Evolutionary conservation across 768 basidiomycete genomes (phyloP).

Genomic region (Suillus occidentalis): DNA sequence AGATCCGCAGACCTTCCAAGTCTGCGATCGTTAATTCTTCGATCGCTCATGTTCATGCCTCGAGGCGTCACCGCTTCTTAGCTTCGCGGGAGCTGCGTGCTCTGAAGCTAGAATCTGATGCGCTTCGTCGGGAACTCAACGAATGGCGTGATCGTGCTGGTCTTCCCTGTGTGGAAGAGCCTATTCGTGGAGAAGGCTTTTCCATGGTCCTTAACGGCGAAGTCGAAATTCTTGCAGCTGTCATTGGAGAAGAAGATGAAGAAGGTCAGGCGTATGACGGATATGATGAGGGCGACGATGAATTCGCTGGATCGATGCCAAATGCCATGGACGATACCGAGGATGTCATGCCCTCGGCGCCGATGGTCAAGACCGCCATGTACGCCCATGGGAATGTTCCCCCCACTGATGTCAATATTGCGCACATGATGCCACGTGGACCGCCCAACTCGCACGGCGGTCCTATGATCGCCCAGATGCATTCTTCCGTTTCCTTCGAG

Average conservation of each 20-base stretch:
- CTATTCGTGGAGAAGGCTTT: constrained; percentile 70
- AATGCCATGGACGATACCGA: constrained; percentile 31
- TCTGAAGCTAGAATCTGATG: constrained; percentile 80
- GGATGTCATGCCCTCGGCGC: constrained; percentile 27
- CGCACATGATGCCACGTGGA: constrained; percentile 25
- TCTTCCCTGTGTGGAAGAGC: constrained; percentile 72
- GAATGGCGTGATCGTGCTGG: constrained; percentile 84
- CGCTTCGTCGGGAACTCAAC: constrained; percentile 87
- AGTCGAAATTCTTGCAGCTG: constrained; percentile 59
- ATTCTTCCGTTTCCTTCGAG: constrained; percentile 46
- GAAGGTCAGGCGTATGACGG: constrained; percentile 41
- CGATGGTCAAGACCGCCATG: constrained; percentile 37
- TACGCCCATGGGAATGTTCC: constrained; percentile 37
- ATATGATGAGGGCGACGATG: constrained; percentile 45
- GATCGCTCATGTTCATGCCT: constrained; percentile 84
- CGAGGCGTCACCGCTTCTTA: constrained; percentile 76
- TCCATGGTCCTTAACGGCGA: constrained; percentile 69
- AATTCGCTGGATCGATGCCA: constrained; percentile 29
- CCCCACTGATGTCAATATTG: constrained; percentile 25
- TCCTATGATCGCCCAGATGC: constrained; percentile 48
- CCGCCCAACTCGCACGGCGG: constrained; percentile 29
- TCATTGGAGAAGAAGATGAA: constrained; percentile 57
- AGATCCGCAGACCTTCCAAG: constrained; percentile 93
- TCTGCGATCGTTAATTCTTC: constrained; percentile 95
- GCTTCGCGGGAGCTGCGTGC: constrained; percentile 81